A percentile compares a stretch with the other conserved stretches of the same genome.
phyloP scores from a whole-genome alignment of 2,329 filamentous ascomycete species.

The Colletotrichum abscissum region DNA sequence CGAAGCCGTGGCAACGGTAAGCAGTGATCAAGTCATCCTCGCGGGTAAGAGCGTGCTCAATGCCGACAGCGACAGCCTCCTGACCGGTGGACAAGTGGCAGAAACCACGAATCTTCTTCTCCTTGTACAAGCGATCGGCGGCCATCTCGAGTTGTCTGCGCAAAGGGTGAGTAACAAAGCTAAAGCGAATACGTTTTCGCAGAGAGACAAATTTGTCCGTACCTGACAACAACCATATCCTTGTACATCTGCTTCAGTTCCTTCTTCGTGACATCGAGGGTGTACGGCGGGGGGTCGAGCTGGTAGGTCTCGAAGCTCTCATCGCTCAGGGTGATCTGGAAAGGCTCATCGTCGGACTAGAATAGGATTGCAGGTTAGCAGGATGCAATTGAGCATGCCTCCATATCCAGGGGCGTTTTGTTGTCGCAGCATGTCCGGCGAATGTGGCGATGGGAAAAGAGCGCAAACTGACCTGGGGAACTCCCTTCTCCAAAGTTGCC shows the following conservation, averaged over 20 bases:
- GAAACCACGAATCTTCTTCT: constrained; percentile 99
- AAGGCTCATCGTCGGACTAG: constrained; percentile 93
- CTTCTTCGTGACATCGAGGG: constrained; percentile 93
- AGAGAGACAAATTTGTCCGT: constrained; percentile 50
- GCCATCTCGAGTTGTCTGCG: constrained; percentile 99
- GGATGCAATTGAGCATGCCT: not conserved
- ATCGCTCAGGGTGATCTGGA: constrained; percentile 92
- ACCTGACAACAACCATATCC: constrained; percentile 96
- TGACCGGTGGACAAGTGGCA: constrained; percentile 98
- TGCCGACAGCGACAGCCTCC: constrained; percentile 96
- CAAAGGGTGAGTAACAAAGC: constrained; percentile 24
- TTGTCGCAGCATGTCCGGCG: not conserved
- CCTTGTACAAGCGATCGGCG: constrained; percentile 98
- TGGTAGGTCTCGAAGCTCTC: constrained; percentile 99
- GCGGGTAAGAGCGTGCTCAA: constrained; percentile 94
- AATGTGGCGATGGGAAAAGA: constrained; percentile 28
- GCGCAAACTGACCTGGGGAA: constrained; percentile 57
- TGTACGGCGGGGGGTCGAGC: constrained; percentile 95
- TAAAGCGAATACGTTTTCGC: too few species aligned
- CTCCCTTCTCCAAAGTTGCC: constrained; percentile 84
- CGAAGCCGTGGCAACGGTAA: constrained; percentile 99
- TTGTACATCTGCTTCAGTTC: constrained; percentile 99
- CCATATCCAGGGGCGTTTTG: not conserved
- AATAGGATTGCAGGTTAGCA: constrained; percentile 28
- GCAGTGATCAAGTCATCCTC: constrained; percentile 96